phyloP scores from a whole-genome alignment of 352 stramenopile genomes.

The Hyaloperonospora brassicae region DNA sequence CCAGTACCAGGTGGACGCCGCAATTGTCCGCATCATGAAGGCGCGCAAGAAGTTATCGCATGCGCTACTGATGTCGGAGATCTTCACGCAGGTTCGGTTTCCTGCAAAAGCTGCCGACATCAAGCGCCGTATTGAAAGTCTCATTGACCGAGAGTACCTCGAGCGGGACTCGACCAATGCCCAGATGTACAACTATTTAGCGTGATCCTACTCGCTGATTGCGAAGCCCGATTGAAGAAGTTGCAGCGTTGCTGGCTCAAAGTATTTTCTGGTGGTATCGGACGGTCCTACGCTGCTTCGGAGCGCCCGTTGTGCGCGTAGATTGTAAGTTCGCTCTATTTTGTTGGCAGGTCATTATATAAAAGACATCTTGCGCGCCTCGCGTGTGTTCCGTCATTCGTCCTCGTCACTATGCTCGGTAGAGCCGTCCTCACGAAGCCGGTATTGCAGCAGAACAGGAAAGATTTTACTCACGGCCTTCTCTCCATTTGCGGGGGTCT shows the following conservation, averaged over 20 bases:
- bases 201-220: conserved; percentile 25
- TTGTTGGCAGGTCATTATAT: conserved; percentile 22
- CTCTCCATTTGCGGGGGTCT: conserved; percentile 29
- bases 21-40: conserved; percentile 99
- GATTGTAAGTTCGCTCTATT: conserved; percentile 19
- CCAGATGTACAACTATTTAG: conserved; percentile 86
- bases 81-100: conserved; percentile 92
- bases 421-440: conserved; percentile 24
- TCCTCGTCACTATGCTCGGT: conserved; percentile 21
- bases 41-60: conserved; percentile 93
- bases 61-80: conserved; percentile 93
- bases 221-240: background rate
- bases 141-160: conserved; percentile 87
- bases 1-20: conserved; percentile 92
- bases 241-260: background rate
- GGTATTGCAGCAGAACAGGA: conserved; percentile 46
- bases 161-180: conserved; percentile 72
- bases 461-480: conserved; percentile 50
- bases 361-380: conserved; percentile 17
- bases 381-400: conserved; percentile 5
- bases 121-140: conserved; percentile 84
- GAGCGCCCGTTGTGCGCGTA: conserved; percentile 10
- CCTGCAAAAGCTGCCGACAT: conserved; percentile 74
- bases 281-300: too few species aligned
- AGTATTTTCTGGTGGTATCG: background rate